Base-by-base conservation (phyloP, 2,329 filamentous ascomycete genomes). In the Scedosporium boydii region DNA sequence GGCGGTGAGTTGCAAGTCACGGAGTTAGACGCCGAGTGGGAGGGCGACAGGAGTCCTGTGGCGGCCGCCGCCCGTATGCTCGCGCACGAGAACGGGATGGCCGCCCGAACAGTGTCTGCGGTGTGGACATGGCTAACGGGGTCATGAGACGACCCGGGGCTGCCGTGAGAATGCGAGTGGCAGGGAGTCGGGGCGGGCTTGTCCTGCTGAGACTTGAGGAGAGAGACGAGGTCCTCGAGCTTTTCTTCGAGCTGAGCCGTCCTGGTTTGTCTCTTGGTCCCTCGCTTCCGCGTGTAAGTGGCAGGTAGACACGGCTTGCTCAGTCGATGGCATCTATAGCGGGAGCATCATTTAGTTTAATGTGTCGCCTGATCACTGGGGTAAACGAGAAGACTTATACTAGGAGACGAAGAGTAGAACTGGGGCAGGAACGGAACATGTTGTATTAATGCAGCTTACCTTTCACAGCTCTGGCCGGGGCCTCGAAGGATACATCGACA, bases 241-340 rank as follows among this genome's bases (percentile, higher is more conserved):
- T 80, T 81, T 66, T 80, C 77, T 69, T 82, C 80, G 6, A 82
- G 72, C 64, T 79, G 76, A 6, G 77, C 76, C 4, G 77, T 75
- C 21, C 76, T 73, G 29, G 73, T 74, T 60, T 72, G 67, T 65
- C 72, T 69, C 66, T 73, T 72, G 63, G 70, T 59, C 63, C 72
- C 69, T 9, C 76, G 73, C 63, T 74, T 76, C 42, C 76, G 70
- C 51, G 74, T 71, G 3, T 77, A 75, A 21, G 73, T 68, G 21
- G 80, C 78, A 41, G 77, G 77, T 56, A 76, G 72, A 60, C 80
- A 82, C 26, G 76, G 70, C 66, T 82, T 82, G 1, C 74, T 75
- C 4, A 82, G 71, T 0, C 80, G 78, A 66, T 76, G 70, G 63
- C 78, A 80, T 46, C 38, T 58, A 18, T 21, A 12, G 18, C 26